Percentiles rank a stretch among this genome's conserved stretches.
Conservation (phyloP, 1,139 yeast species). For the Hyphopichia khmerensis region DNA sequence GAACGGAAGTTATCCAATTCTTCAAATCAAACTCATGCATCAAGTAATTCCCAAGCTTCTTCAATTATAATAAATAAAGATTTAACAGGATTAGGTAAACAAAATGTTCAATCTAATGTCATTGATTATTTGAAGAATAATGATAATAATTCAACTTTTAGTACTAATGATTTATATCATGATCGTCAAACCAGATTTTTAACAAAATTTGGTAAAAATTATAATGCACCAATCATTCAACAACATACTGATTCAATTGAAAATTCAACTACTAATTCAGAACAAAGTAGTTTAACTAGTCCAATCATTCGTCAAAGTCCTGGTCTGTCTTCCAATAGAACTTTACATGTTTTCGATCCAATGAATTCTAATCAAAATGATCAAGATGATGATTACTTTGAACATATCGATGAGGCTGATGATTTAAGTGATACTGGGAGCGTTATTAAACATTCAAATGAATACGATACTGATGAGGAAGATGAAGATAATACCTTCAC, state of each 20-base stretch:
- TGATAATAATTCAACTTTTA: slow-evolving; percentile 19
- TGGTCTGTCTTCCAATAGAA: not conserved
- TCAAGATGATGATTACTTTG: not conserved
- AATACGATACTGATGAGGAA: slow-evolving; percentile 3
- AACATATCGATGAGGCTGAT: slow-evolving; percentile 1
- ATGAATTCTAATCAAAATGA: not conserved
- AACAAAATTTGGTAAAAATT: slow-evolving; percentile 29
- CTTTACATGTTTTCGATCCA: not conserved
- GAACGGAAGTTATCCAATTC: slow-evolving; percentile 25
- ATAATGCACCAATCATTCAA: slow-evolving; percentile 12
- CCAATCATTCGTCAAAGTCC: slow-evolving; percentile 2
- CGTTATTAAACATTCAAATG: slow-evolving; percentile 6
- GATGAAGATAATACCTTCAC: not conserved
- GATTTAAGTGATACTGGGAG: slow-evolving; percentile 1
- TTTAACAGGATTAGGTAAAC: slow-evolving; percentile 29
- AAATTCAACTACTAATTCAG: not conserved
- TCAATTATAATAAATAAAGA: slow-evolving; percentile 33
- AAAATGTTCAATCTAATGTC: slow-evolving; percentile 30
- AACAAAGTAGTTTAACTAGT: slow-evolving; percentile 3
- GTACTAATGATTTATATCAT: slow-evolving; percentile 36
- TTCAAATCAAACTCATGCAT: slow-evolving; percentile 7
- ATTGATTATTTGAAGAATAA: slow-evolving; percentile 27
- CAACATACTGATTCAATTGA: not conserved
- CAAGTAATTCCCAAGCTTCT: slow-evolving; percentile 19
- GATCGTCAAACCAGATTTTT: slow-evolving; percentile 35